Conservation (phyloP, 176 grass and related monocot genomes). For the Avena sativa region DNA sequence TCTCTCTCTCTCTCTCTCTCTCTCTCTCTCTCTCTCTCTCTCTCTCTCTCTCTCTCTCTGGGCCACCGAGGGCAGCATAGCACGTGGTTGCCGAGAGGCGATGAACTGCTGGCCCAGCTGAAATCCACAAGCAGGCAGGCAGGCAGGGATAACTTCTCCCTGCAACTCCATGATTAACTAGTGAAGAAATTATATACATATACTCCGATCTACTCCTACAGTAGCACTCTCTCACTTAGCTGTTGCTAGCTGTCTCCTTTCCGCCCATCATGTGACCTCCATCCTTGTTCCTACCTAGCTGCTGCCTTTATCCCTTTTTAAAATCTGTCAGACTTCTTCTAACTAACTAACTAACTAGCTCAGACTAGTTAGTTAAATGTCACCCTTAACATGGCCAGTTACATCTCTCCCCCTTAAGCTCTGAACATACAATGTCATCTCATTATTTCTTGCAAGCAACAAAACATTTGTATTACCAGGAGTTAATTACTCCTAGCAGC, state of each 20-base stretch:
- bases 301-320: conserved; percentile 35
- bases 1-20: conserved; percentile 32
- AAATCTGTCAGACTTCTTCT: background rate
- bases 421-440: background rate
- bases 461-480: background rate
- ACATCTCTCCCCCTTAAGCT: background rate
- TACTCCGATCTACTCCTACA: background rate
- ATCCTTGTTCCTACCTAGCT: conserved; percentile 51
- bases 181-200: background rate
- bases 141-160: conserved; percentile 9
- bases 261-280: conserved; percentile 68
- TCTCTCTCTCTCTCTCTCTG: background rate
- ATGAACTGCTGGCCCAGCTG: conserved; percentile 20
- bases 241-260: conserved; percentile 89
- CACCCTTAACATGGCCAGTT: background rate
- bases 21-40: background rate
- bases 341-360: background rate
- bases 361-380: background rate
- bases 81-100: conserved; percentile 35
- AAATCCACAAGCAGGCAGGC: conserved; percentile 20
- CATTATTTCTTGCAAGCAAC: background rate
- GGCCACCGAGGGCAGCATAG: conserved; percentile 23
- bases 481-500: background rate
- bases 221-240: conserved; percentile 54
- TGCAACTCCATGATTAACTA: conserved; percentile 37